phyloP scores from a whole-genome alignment of 2,329 filamentous ascomycete species.

The Fusarium pseudocircinatum region DNA sequence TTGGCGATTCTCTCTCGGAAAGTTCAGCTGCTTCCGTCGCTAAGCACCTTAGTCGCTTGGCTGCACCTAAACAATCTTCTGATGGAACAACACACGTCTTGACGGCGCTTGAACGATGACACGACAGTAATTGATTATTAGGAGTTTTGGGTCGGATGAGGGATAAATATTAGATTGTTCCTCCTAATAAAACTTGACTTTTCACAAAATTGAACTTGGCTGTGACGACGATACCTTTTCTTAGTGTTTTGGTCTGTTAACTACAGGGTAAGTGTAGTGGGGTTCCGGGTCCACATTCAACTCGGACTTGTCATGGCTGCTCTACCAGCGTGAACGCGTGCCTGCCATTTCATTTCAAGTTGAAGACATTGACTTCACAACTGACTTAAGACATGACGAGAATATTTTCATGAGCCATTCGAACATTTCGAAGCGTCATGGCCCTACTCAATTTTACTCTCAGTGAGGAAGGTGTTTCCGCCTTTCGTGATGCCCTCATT shows the following conservation, averaged over 20 bases:
- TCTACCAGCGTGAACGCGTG: background rate
- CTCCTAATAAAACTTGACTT: slow-evolving; percentile 10
- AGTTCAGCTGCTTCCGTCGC: slow-evolving; percentile 61
- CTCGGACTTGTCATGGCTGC: background rate
- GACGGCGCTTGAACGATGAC: slow-evolving; percentile 3
- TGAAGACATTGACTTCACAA: background rate
- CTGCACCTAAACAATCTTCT: background rate
- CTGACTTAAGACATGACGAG: background rate
- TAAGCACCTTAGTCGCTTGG: slow-evolving; percentile 1
- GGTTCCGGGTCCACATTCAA: background rate
- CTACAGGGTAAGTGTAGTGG: slow-evolving; percentile 18
- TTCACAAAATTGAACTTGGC: background rate
- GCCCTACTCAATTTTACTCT: slow-evolving; percentile 77
- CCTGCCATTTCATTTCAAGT: background rate
- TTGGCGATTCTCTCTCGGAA: slow-evolving; percentile 61
- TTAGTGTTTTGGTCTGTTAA: background rate
- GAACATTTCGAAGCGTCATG: slow-evolving; percentile 48
- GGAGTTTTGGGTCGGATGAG: slow-evolving; percentile 10
- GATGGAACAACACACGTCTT: background rate
- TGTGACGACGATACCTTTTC: background rate
- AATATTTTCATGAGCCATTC: background rate
- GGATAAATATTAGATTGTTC: background rate
- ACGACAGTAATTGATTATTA: slow-evolving; percentile 11
- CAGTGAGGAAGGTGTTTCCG: slow-evolving; percentile 75
- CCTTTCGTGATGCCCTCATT: slow-evolving; percentile 76